Percentiles rank a stretch among this genome's conserved stretches.
These are phyloP conservation scores for Lepiota venenata DNA, from an alignment of 768 basidiomycete species.

Conservation along the genomic window DNA sequence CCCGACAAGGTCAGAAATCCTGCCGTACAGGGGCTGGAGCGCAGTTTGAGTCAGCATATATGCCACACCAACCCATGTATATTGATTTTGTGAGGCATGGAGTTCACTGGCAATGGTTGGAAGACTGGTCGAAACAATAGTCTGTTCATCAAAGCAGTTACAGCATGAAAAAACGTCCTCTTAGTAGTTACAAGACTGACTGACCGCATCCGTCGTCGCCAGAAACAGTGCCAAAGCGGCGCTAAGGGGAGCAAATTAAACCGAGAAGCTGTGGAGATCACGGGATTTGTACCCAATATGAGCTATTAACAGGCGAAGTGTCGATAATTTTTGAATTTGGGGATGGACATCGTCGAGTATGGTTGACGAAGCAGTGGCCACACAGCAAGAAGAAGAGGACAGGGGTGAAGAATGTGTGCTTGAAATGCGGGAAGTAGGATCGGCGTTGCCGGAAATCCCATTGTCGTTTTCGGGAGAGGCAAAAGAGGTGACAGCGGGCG, in stretches of 20 bases:
- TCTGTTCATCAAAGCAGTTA: constrained; percentile 25
- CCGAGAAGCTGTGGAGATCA: constrained; percentile 9
- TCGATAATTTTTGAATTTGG: constrained; percentile 39
- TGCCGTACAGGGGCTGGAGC: constrained; percentile 80
- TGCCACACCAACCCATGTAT: constrained; percentile 83
- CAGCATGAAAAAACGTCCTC: neutral
- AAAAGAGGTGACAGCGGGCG: neutral
- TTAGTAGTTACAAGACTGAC: constrained; percentile 20
- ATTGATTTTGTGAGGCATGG: constrained; percentile 63
- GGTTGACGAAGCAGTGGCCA: constrained; percentile 27
- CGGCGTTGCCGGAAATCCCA: neutral
- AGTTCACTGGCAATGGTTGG: constrained; percentile 78
- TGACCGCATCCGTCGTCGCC: constrained; percentile 81
- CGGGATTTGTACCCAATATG: constrained; percentile 60
- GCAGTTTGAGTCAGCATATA: constrained; percentile 88
- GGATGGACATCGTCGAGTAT: constrained; percentile 23
- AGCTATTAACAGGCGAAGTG: constrained; percentile 52
- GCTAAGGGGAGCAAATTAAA: constrained; percentile 30
- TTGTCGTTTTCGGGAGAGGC: neutral
- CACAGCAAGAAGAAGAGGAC: constrained; percentile 23
- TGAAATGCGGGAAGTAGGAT: neutral
- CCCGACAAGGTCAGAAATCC: constrained; percentile 75
- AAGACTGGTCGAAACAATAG: constrained; percentile 78
- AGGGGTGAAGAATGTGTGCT: neutral
- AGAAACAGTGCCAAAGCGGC: constrained; percentile 80